phyloP scores from a whole-genome alignment of 192 early-diverging fungal species.

The Coemansia sp. region DNA sequence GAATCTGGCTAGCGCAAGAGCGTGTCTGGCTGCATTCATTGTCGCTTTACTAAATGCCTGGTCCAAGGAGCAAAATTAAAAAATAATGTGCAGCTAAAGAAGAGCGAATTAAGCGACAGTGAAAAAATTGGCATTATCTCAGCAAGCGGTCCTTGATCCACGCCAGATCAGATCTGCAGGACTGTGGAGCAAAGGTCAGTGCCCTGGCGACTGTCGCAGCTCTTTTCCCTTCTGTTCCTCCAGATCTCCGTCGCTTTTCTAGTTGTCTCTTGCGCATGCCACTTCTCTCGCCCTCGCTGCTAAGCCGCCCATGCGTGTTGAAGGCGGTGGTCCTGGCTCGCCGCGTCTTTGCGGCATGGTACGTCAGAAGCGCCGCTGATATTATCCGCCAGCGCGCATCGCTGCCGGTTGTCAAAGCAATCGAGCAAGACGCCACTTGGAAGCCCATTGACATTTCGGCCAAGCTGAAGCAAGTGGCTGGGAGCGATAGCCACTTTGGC shows the following conservation, averaged over 20 bases:
- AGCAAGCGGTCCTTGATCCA: too few species aligned
- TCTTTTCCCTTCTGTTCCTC: not conserved
- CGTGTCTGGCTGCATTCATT: conserved; percentile 32
- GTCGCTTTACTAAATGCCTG: not conserved
- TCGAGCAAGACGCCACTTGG: conserved; percentile 10
- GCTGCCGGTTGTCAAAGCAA: conserved; percentile 26
- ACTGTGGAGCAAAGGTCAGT: not conserved
- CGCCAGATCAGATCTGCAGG: too few species aligned
- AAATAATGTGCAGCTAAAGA: not conserved
- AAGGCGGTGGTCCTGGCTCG: conserved; percentile 12
- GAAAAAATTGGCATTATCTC: not conserved
- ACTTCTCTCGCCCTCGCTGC: not conserved
- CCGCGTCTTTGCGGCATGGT: conserved; percentile 14
- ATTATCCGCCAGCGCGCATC: conserved; percentile 27
- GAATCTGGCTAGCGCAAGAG: conserved; percentile 16
- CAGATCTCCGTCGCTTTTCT: not conserved
- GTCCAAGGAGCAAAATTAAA: not conserved
- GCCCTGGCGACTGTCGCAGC: not conserved
- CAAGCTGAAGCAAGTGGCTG: not conserved
- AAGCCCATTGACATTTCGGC: conserved; percentile 16
- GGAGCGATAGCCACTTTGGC: conserved; percentile 32
- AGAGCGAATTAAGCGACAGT: not conserved
- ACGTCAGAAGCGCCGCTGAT: conserved; percentile 13
- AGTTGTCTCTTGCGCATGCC: not conserved
- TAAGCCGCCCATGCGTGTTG: conserved; percentile 11